phyloP scores from a whole-genome alignment of 345 rosid genomes.

The Gynandropsis gynandra region DNA sequence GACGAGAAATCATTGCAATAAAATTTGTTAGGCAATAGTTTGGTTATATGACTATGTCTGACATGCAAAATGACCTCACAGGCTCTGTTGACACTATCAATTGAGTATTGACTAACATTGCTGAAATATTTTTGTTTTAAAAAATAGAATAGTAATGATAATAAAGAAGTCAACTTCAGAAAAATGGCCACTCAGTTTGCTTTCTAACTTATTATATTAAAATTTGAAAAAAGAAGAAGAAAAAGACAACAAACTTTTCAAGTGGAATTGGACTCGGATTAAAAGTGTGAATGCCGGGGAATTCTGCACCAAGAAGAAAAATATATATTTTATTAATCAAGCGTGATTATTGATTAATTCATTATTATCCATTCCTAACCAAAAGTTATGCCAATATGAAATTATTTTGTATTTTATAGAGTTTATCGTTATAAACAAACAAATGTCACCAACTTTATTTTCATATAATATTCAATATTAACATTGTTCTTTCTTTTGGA shows the following conservation, averaged over 20 bases:
- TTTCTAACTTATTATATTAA: slow-evolving; percentile 14
- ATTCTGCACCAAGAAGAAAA: slow-evolving; percentile 29
- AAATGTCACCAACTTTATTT: too few species aligned
- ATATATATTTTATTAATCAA: slow-evolving; percentile 20
- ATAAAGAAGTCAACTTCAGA: slow-evolving; percentile 31
- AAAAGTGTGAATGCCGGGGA: slow-evolving; percentile 21
- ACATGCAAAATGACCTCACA: too few species aligned
- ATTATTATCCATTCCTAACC: slow-evolving; percentile 24
- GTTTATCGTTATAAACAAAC: background rate
- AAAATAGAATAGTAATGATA: slow-evolving; percentile 25
- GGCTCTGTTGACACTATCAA: slow-evolving; percentile 18
- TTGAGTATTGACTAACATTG: slow-evolving; percentile 24
- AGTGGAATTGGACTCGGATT: slow-evolving; percentile 35
- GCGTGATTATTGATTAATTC: slow-evolving; percentile 31
- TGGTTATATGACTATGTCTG: too few species aligned
- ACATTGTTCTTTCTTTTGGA: too few species aligned
- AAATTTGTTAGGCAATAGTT: too few species aligned
- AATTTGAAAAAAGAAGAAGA: slow-evolving; percentile 13
- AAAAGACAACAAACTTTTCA: slow-evolving; percentile 35
- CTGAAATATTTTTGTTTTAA: background rate
- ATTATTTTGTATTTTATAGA: slow-evolving; percentile 13
- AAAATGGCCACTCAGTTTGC: slow-evolving; percentile 25
- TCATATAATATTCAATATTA: too few species aligned
- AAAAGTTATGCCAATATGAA: slow-evolving; percentile 26
- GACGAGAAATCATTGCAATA: too few species aligned